A percentile compares a stretch with the other conserved stretches of the same genome.
Conservation (phyloP, 176 grass and related monocot genomes). For the Dendrocalamus sinicus region DNA sequence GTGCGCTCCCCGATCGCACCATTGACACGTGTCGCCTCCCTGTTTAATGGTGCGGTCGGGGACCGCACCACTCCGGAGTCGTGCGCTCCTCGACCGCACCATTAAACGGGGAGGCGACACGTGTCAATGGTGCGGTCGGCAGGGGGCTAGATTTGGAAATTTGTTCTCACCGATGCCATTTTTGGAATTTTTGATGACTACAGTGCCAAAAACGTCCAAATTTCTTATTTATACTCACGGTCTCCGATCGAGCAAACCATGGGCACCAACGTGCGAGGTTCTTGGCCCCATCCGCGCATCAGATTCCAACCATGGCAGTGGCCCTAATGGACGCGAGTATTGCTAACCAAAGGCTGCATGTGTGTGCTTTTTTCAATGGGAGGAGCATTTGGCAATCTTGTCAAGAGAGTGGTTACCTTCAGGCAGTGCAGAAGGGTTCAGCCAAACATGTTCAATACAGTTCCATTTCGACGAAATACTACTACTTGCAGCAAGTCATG, state of each 20-base stretch:
- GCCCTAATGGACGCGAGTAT: neutral
- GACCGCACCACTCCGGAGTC: too few species aligned
- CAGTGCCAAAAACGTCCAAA: too few species aligned
- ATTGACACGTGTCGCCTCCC: too few species aligned
- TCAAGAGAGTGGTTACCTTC: neutral
- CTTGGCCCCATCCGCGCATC: neutral
- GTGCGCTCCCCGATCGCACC: too few species aligned
- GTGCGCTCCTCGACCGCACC: too few species aligned
- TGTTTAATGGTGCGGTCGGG: too few species aligned
- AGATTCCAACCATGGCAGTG: neutral
- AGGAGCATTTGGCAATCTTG: neutral
- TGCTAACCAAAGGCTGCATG: neutral
- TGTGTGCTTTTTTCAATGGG: neutral
- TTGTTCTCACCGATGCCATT: too few species aligned
- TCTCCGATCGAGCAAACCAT: neutral
- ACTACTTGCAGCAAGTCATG: neutral
- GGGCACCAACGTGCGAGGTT: neutral
- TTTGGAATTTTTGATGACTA: too few species aligned
- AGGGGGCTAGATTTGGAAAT: too few species aligned
- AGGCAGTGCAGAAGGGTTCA: neutral
- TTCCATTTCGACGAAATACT: constrained; percentile 18
- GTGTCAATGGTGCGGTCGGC: too few species aligned
- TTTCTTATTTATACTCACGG: neutral
- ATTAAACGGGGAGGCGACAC: too few species aligned
- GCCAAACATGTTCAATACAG: neutral